Evolutionary conservation across 1,284 basidiomycete genomes (phyloP).

Genomic region (Microbotryum scabiosae): DNA sequence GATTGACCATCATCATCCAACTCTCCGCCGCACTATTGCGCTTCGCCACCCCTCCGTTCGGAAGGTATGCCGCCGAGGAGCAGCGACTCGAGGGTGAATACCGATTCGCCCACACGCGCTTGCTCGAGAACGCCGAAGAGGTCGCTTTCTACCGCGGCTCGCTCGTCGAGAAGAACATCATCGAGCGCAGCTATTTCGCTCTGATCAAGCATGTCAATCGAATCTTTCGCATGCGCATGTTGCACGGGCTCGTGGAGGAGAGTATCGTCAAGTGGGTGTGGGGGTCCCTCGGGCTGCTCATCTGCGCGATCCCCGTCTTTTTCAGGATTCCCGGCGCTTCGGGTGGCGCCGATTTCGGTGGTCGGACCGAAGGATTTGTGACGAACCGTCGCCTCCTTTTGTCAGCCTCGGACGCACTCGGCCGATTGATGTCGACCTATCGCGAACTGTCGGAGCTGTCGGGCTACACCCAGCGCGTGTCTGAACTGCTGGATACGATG

Average conservation of each 20-base stretch:
- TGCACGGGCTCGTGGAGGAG: conserved; percentile 87
- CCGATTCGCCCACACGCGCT: conserved; percentile 74
- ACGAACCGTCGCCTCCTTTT: conserved; percentile 86
- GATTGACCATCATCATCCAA: conserved; percentile 78
- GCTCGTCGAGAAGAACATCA: conserved; percentile 74
- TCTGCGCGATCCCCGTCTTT: conserved; percentile 92
- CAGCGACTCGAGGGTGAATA: conserved; percentile 80
- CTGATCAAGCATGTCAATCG: conserved; percentile 81
- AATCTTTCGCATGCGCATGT: conserved; percentile 71
- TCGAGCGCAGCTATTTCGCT: conserved; percentile 83
- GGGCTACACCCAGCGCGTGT: conserved; percentile 88
- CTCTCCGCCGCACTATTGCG: conserved; percentile 73
- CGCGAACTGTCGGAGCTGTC: conserved; percentile 82
- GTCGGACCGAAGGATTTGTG: conserved; percentile 69
- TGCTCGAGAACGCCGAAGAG: conserved; percentile 89
- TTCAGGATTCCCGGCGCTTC: conserved; percentile 64
- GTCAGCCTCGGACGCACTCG: conserved; percentile 52
- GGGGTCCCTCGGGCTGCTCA: conserved; percentile 68
- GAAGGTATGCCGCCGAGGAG: conserved; percentile 67
- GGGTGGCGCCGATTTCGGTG: conserved; percentile 59
- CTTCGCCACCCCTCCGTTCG: conserved; percentile 85
- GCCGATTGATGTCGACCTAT: conserved; percentile 81
- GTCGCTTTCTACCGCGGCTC: conserved; percentile 89
- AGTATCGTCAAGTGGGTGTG: conserved; percentile 72
- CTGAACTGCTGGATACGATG: conserved; percentile 84